Conservation (phyloP, 257 asterid species). For the Eucommia ulmoides region DNA sequence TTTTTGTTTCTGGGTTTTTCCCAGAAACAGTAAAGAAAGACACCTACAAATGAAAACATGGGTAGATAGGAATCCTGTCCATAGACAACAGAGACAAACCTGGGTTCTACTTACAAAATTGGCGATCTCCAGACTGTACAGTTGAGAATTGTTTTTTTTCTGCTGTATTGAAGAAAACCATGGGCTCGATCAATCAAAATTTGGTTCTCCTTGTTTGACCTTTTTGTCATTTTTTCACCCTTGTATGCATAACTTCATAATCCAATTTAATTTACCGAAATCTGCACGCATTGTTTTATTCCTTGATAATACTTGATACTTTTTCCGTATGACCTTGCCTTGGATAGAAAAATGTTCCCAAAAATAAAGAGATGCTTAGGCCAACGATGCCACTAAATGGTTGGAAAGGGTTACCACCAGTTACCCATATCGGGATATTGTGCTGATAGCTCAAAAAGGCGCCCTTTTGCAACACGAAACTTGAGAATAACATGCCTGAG, state of each 20-base stretch:
- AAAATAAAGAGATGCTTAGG: slow-evolving; percentile 32
- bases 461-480: slow-evolving; percentile 44
- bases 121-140: too few relatives aligned
- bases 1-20: too few relatives aligned
- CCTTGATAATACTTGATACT: slow-evolving; percentile 24
- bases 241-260: slow-evolving; percentile 1
- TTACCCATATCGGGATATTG: slow-evolving; percentile 48
- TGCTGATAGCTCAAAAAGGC: slow-evolving; percentile 42
- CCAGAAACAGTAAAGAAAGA: too few relatives aligned
- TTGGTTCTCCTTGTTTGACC: too few relatives aligned
- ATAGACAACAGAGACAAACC: too few relatives aligned
- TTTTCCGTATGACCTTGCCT: slow-evolving; percentile 19
- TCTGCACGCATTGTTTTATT: slow-evolving; percentile 8
- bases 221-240: too few relatives aligned
- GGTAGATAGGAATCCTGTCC: too few relatives aligned
- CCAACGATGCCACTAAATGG: slow-evolving; percentile 91
- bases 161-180: too few relatives aligned
- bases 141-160: too few relatives aligned
- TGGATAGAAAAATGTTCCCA: slow-evolving; percentile 55
- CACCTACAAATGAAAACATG: too few relatives aligned
- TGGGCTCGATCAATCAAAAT: too few relatives aligned
- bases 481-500: slow-evolving; percentile 63
- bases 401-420: slow-evolving; percentile 57
- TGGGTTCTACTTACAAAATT: too few relatives aligned
- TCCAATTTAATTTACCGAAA: slow-evolving; percentile 6